Base-by-base conservation (phyloP, 2,329 filamentous ascomycete species). In the Coniochaeta sp. region DNA sequence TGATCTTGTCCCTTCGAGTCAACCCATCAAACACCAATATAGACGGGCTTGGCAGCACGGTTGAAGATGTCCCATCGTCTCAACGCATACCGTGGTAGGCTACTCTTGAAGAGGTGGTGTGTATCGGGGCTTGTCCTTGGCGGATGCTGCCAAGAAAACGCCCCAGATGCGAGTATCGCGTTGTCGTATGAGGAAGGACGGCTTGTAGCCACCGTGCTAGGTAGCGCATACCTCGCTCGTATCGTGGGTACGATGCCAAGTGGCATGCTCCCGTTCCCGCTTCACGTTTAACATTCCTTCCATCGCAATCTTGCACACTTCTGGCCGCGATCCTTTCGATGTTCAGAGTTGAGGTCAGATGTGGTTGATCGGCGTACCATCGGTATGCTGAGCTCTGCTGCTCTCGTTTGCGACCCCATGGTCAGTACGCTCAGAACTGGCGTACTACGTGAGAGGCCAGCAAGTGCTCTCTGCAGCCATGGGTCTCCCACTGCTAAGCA, bases 401-500 rank as follows among this genome's bases (percentile, higher is more conserved):
- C 12, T 52, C 47, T 6, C 2, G 22, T 8, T 28, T 22, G 47
- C 22, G 24, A n/a, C n/a, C 26, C 44, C 12, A 52, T 52, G 47
- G 24, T 52, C 6, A 24, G 24, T 52, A 17, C 30, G 3, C 22
- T 47, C 12, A 8, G 42, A 5, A 47, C 42, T 19, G 7, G 24
- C 47, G 47, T 17, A n/a, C 26, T 28, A 6, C 47, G 24, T 7
- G 8, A 52, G n/a, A 47, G 19, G 19, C 19, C 22, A 14, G 22
- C 42, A 14, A 47, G 19, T 22, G 19, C 7, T 14, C 42, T 24
- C 8, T 26, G 12, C 24, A 52, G 47, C 14, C 40, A 68, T 68
- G 66, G 62, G 52, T 3, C 26, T 63, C 42, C 60, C 61, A 7
- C 50, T 63, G 17, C 32, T 66, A 30, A 58, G 59, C 28, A 61